Conservation (phyloP, 495 filamentous ascomycete species). For the Paragyromitra xinjiangensis region DNA sequence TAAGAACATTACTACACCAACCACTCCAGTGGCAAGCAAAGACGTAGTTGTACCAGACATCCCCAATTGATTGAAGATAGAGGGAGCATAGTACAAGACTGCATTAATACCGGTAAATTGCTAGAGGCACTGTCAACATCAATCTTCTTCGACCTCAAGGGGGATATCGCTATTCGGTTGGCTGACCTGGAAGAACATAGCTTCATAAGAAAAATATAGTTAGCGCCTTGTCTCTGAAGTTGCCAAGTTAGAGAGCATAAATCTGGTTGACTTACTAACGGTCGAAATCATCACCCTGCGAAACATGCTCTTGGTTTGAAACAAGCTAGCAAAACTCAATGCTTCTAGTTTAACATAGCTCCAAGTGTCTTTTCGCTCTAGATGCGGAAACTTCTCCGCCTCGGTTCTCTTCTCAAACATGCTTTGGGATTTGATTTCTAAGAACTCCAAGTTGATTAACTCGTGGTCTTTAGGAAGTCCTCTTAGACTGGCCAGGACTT, state of each 20-base stretch:
- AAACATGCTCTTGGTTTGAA: conserved; percentile 77
- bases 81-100: conserved; percentile 70
- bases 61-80: conserved; percentile 76
- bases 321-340: conserved; percentile 62
- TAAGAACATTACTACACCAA: conserved; percentile 78
- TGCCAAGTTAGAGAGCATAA: neutral
- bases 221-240: neutral
- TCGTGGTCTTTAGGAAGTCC: conserved; percentile 68
- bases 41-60: conserved; percentile 69
- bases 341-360: conserved; percentile 49
- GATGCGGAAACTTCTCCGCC: conserved; percentile 71
- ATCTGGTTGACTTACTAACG: conserved; percentile 68
- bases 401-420: conserved; percentile 80
- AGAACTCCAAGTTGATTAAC: conserved; percentile 76
- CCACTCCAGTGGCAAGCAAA: conserved; percentile 80
- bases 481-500: conserved; percentile 73
- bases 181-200: conserved; percentile 37
- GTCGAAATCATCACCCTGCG: conserved; percentile 74
- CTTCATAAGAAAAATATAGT: conserved; percentile 10
- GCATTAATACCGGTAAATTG: conserved; percentile 81
- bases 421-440: conserved; percentile 82
- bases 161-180: neutral
- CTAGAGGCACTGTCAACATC: conserved; percentile 64
- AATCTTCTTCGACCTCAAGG: neutral
- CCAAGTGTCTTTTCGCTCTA: conserved; percentile 40